phyloP scores from a whole-genome alignment of 345 rosid species.

The Pistacia atlantica region DNA sequence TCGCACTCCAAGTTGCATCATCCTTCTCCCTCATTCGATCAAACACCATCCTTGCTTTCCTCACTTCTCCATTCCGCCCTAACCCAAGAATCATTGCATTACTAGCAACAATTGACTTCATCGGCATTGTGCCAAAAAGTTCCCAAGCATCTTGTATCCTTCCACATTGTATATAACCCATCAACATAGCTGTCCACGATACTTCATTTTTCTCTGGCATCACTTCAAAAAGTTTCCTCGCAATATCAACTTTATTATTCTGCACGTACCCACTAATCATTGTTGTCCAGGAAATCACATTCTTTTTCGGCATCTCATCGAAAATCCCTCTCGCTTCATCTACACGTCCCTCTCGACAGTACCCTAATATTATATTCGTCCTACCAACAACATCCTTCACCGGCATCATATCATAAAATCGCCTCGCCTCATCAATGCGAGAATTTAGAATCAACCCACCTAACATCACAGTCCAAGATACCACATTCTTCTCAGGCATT shows the following conservation, averaged over 20 bases:
- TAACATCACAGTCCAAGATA: conserved; percentile 86
- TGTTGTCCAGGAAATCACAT: conserved; percentile 78
- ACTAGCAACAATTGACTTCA: conserved; percentile 54
- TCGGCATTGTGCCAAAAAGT: conserved; percentile 65
- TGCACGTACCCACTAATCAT: conserved; percentile 74
- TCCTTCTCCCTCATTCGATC: conserved; percentile 64
- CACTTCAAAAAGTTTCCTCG: conserved; percentile 84
- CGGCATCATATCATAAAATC: conserved; percentile 67
- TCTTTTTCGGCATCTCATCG: conserved; percentile 65
- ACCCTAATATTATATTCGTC: conserved; percentile 79
- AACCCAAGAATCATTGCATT: conserved; percentile 74
- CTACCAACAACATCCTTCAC: conserved; percentile 74
- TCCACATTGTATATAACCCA: conserved; percentile 68
- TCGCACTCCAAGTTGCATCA: conserved; percentile 63
- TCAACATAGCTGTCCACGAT: conserved; percentile 80
- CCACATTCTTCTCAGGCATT: conserved; percentile 79
- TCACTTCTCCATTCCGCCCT: conserved; percentile 58
- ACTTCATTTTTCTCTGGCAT: conserved; percentile 84
- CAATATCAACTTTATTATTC: conserved; percentile 66
- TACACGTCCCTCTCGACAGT: conserved; percentile 60
- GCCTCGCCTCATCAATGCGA: conserved; percentile 59
- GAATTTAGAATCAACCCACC: conserved; percentile 65
- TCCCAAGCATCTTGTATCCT: conserved; percentile 66
- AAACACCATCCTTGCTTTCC: conserved; percentile 54
- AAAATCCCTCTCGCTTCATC: conserved; percentile 70